A percentile compares a stretch with the other conserved stretches of the same genome.
phyloP scores from a whole-genome alignment of 768 basidiomycete genomes.

The Tulasnella calospora region DNA sequence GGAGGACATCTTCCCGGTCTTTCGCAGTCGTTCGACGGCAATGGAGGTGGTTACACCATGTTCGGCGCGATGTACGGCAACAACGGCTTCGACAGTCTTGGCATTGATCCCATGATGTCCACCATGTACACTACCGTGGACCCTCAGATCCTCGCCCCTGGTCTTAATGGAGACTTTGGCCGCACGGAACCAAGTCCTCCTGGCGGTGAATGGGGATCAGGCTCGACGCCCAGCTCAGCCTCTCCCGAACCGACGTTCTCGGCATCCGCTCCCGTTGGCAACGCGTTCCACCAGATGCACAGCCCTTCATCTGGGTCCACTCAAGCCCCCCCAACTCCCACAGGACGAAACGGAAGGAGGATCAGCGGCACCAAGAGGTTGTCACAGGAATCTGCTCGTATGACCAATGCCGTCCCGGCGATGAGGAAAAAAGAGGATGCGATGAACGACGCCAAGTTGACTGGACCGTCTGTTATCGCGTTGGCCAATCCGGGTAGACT shows the following conservation, averaged over 20 bases:
- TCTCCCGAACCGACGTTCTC: conserved; percentile 42
- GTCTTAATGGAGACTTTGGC: conserved; percentile 42
- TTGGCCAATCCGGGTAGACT: conserved; percentile 22
- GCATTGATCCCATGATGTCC: conserved; percentile 20
- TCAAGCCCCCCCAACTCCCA: conserved; percentile 66
- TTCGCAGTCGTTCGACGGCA: conserved; percentile 16
- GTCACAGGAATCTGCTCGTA: conserved; percentile 42
- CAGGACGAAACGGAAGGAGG: conserved; percentile 47
- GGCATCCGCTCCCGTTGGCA: conserved; percentile 15
- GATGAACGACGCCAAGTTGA: conserved; percentile 2
- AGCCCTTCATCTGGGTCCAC: conserved; percentile 30
- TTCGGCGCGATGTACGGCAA: conserved; percentile 10
- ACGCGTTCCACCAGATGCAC: conserved; percentile 11
- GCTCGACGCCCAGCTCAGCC: conserved; percentile 51
- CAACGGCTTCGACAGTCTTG: background rate
- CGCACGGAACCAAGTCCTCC: conserved; percentile 66
- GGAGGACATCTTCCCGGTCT: conserved; percentile 9
- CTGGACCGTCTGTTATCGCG: conserved; percentile 22
- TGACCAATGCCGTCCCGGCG: conserved; percentile 1
- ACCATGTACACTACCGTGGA: conserved; percentile 53
- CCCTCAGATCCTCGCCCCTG: conserved; percentile 70
- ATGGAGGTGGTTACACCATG: background rate
- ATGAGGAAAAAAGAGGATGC: conserved; percentile 26
- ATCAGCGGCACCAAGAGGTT: conserved; percentile 62
- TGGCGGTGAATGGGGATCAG: conserved; percentile 69